Conservation (phyloP, 2,329 filamentous ascomycete genomes). For the Alternaria longipes region DNA sequence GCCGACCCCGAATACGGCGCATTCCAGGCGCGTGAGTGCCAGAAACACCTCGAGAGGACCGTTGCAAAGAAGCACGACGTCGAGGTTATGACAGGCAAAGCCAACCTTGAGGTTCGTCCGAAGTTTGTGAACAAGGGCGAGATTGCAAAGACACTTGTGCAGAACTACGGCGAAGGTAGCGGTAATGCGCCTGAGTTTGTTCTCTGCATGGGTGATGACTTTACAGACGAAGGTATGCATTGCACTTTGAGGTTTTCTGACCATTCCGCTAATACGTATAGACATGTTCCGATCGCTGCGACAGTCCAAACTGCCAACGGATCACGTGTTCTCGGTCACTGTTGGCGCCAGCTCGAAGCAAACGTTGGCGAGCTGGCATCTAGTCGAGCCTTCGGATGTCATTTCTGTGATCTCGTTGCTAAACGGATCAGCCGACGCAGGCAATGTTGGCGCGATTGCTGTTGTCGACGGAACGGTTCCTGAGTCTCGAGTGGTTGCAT, state of each 20-base stretch:
- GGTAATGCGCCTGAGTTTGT: conserved; percentile 80
- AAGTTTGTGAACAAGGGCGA: conserved; percentile 98
- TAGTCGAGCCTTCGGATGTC: conserved; percentile 88
- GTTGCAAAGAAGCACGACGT: conserved; percentile 85
- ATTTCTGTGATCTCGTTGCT: conserved; percentile 70
- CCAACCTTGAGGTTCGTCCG: conserved; percentile 95
- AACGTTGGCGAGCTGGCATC: conserved; percentile 88
- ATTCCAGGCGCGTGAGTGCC: conserved; percentile 81
- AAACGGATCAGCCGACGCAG: conserved; percentile 59
- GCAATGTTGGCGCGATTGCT: conserved; percentile 53
- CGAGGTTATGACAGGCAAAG: conserved; percentile 96
- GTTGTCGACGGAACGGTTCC: conserved; percentile 52
- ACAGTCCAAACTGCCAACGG: conserved; percentile 62
- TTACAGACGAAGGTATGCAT: conserved; percentile 87
- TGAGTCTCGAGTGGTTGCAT: conserved; percentile 36
- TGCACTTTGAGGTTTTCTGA: background rate
- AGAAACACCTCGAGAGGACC: conserved; percentile 79
- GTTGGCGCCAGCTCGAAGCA: conserved; percentile 92
- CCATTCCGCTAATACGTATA: conserved; percentile 42
- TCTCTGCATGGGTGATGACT: conserved; percentile 92
- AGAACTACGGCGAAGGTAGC: conserved; percentile 69
- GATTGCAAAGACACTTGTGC: conserved; percentile 84
- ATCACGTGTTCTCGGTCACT: conserved; percentile 88
- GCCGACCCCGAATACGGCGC: conserved; percentile 86
- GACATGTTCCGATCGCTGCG: conserved; percentile 85